Conservation (phyloP, 306 rosid species). For the Senna siamea region DNA sequence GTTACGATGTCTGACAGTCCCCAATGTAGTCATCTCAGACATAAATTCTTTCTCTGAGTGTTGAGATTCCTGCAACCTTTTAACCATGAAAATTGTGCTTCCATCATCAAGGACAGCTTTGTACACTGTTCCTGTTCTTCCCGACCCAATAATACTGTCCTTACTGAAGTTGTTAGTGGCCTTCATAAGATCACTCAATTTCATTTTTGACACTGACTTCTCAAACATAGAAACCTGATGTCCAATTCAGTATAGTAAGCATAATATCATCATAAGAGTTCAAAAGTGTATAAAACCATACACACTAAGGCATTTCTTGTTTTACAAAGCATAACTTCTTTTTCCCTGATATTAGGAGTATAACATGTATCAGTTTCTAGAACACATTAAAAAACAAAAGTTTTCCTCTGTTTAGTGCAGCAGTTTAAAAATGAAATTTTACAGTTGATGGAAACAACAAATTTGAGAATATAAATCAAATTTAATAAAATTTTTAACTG, state of each 20-base stretch:
- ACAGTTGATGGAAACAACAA: background rate
- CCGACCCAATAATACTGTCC: constrained; percentile 69
- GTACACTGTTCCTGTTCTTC: constrained; percentile 85
- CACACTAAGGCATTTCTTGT: background rate
- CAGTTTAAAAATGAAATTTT: background rate
- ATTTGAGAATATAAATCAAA: constrained; percentile 18
- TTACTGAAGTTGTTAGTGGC: constrained; percentile 80
- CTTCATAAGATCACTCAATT: constrained; percentile 87
- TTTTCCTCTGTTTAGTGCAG: background rate
- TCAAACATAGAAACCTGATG: constrained; percentile 84
- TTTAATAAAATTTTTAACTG: background rate
- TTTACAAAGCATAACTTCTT: background rate
- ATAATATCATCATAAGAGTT: constrained; percentile 25
- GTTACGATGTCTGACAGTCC: constrained; percentile 67
- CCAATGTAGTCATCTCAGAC: constrained; percentile 85
- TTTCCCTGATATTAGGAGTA: background rate
- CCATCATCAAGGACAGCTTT: constrained; percentile 80
- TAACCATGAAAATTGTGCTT: constrained; percentile 68
- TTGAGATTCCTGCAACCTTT: constrained; percentile 91
- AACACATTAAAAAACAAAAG: too few species aligned
- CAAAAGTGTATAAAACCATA: constrained; percentile 11
- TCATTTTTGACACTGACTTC: constrained; percentile 76
- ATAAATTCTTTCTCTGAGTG: constrained; percentile 79
- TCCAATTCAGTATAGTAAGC: constrained; percentile 35
- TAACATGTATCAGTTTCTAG: constrained; percentile 14